Conservation (phyloP, 2,329 filamentous ascomycete species). For the Diaporthe caulivora region DNA sequence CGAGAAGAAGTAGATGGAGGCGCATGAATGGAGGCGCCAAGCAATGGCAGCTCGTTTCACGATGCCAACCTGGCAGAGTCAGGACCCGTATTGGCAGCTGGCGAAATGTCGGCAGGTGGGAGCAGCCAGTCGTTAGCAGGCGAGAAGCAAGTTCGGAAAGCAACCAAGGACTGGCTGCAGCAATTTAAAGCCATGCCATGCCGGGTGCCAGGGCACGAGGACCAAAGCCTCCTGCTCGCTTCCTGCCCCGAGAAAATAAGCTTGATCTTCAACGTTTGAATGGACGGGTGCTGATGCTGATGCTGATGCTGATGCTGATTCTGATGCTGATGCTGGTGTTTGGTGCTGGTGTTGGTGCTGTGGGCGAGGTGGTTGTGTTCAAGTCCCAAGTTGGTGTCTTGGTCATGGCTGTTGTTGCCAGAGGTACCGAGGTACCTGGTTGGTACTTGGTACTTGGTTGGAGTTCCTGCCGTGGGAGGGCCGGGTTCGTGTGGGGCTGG, state of each 20-base stretch:
- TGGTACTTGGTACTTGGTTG: too few species aligned
- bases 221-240: too few species aligned
- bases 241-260: neutral
- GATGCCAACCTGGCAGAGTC: constrained; percentile 12
- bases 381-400: neutral
- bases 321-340: too few species aligned
- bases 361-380: neutral
- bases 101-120: constrained; percentile 2
- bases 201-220: too few species aligned
- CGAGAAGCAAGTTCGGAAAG: neutral
- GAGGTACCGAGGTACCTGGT: constrained; percentile 8
- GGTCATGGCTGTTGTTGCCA: neutral
- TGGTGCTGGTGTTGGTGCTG: too few species aligned
- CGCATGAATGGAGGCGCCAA: constrained; percentile 25
- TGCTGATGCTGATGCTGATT: neutral
- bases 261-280: neutral
- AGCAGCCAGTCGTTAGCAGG: constrained; percentile 9
- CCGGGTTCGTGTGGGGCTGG: neutral
- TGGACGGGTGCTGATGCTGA: neutral
- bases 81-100: constrained; percentile 15
- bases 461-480: neutral
- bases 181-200: neutral
- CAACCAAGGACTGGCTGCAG: neutral
- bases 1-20: neutral
- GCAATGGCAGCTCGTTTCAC: constrained; percentile 18